Evolutionary conservation across 345 rosid species (phyloP).

Genomic region (Triadica sebifera): DNA sequence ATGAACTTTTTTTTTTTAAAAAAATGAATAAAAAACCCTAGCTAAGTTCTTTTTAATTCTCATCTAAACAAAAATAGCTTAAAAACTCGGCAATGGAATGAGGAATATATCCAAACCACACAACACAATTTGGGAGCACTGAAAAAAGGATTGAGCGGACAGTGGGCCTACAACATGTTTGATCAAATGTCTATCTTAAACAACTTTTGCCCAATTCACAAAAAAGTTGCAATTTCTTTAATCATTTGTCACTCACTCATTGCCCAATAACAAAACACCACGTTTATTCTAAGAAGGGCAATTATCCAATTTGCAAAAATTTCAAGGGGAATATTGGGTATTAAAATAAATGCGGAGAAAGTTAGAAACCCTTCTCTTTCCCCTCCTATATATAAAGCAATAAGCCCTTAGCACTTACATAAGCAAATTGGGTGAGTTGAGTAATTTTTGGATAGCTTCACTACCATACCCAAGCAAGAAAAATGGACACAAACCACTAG

Average conservation of each 20-base stretch:
- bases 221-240: too few species aligned
- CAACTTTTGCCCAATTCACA: not conserved
- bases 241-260: too few species aligned
- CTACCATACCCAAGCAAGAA: not conserved
- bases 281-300: not conserved
- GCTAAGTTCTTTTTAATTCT: slow-evolving; percentile 12
- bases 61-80: not conserved
- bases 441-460: not conserved
- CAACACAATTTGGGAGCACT: too few species aligned
- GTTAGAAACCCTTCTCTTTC: not conserved
- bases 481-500: slow-evolving; percentile 34
- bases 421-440: not conserved
- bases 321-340: not conserved
- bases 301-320: not conserved
- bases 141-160: not conserved
- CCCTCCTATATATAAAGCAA: not conserved
- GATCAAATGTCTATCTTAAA: slow-evolving; percentile 4
- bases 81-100: not conserved
- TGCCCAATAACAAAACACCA: not conserved
- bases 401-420: not conserved
- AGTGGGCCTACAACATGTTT: slow-evolving; percentile 15
- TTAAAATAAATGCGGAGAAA: not conserved
- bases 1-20: not conserved
- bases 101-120: slow-evolving; percentile 17
- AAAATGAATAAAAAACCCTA: not conserved